A percentile compares a stretch with the other conserved stretches of the same genome.
These are phyloP conservation scores for Neofusicoccum laricinum DNA, from an alignment of 2,329 filamentous ascomycete species.

Conservation along the genomic window DNA sequence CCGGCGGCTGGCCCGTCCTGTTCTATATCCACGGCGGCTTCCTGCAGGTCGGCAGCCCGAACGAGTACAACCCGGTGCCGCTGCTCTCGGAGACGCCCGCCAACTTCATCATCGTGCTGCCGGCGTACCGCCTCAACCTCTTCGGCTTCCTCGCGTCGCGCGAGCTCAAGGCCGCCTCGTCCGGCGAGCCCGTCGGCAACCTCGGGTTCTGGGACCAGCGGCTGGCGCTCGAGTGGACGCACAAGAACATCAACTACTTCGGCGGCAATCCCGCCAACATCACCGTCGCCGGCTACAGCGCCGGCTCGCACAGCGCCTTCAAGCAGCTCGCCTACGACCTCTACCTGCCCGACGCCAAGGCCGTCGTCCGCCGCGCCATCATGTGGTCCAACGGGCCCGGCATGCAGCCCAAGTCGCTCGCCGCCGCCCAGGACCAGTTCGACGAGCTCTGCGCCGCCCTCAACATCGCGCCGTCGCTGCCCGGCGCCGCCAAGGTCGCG, in stretches of 20 bases:
- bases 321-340: slow-evolving; percentile 58
- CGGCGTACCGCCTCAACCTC: slow-evolving; percentile 56
- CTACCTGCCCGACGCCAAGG: slow-evolving; percentile 43
- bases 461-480: slow-evolving; percentile 40
- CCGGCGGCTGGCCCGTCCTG: slow-evolving; percentile 54
- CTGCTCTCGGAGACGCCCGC: slow-evolving; percentile 51
- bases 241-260: slow-evolving; percentile 50
- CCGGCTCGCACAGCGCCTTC: slow-evolving; percentile 56
- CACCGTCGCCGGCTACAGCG: slow-evolving; percentile 56
- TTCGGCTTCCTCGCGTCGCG: slow-evolving; percentile 55
- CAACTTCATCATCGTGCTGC: slow-evolving; percentile 52
- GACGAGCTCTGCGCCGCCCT: slow-evolving; percentile 48
- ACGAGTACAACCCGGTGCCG: slow-evolving; percentile 43
- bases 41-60: slow-evolving; percentile 55
- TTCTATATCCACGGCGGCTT: slow-evolving; percentile 60
- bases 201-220: slow-evolving; percentile 59
- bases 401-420: slow-evolving; percentile 49
- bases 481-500: slow-evolving; percentile 44
- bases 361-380: slow-evolving; percentile 50
- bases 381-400: slow-evolving; percentile 56
- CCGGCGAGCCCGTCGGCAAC: slow-evolving; percentile 45
- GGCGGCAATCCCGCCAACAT: slow-evolving; percentile 51
- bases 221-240: slow-evolving; percentile 55
- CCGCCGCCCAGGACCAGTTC: slow-evolving; percentile 51
- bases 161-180: slow-evolving; percentile 42